Percentiles rank a stretch among this genome's conserved stretches.
Evolutionary conservation across 345 rosid genomes (phyloP).

Genomic region (Eucalyptus tenuipes): DNA sequence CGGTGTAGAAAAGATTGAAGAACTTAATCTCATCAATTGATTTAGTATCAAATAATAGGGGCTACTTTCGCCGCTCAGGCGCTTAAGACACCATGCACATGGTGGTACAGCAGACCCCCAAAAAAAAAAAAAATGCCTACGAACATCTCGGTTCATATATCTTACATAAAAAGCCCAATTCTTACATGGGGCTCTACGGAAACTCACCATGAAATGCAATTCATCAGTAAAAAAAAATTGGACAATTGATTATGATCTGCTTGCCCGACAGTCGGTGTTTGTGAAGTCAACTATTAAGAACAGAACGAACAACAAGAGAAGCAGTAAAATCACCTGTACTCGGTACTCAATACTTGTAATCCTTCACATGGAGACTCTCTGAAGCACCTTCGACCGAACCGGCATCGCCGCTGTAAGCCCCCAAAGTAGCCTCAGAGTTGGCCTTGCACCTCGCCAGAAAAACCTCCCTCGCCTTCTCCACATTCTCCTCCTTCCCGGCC

Average conservation of each 20-base stretch:
- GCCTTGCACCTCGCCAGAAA: slow-evolving; percentile 7
- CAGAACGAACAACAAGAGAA: background rate
- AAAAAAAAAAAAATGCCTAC: background rate
- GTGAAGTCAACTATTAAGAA: background rate
- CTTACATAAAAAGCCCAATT: background rate
- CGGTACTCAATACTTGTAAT: slow-evolving; percentile 3
- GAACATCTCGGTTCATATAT: background rate
- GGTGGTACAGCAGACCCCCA: background rate
- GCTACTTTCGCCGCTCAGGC: background rate
- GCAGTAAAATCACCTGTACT: too few species aligned
- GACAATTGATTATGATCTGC: background rate
- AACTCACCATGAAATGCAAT: background rate
- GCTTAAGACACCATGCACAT: background rate
- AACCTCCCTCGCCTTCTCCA: slow-evolving; percentile 1
- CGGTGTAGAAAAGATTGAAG: background rate
- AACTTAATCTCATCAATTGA: background rate
- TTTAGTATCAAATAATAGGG: background rate
- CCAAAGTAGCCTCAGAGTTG: slow-evolving; percentile 9
- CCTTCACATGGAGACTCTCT: slow-evolving; percentile 13
- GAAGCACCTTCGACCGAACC: slow-evolving; percentile 1
- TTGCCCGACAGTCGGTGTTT: background rate
- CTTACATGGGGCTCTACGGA: background rate
- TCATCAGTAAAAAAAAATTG: background rate
- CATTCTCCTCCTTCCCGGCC: slow-evolving; percentile 4
- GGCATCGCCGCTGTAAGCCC: slow-evolving; percentile 1